These are phyloP conservation scores for Talaromyces thailandensis DNA, from an alignment of 495 filamentous ascomycete species.

Conservation along the genomic window DNA sequence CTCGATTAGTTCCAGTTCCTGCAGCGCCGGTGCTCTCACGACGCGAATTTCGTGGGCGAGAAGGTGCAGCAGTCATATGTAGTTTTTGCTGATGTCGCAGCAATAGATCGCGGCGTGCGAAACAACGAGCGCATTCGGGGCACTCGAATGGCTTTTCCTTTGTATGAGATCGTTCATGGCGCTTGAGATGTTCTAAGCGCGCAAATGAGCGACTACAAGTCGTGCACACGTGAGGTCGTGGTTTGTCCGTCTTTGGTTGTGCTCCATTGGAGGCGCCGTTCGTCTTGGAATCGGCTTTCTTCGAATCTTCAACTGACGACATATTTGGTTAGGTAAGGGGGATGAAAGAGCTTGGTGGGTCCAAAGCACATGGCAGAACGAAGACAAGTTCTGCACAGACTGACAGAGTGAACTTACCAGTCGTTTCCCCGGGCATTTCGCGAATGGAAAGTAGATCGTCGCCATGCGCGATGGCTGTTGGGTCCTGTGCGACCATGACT, in stretches of 20 bases:
- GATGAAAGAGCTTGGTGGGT: neutral
- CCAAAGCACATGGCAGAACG: neutral
- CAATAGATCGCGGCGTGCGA: slow-evolving; percentile 86
- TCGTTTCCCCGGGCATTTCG: slow-evolving; percentile 32
- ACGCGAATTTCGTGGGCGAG: slow-evolving; percentile 71
- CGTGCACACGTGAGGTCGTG: slow-evolving; percentile 85
- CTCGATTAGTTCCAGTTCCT: slow-evolving; percentile 56
- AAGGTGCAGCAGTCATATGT: slow-evolving; percentile 89
- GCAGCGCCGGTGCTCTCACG: slow-evolving; percentile 76
- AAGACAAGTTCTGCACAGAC: neutral
- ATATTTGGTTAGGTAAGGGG: slow-evolving; percentile 1
- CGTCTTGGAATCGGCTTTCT: slow-evolving; percentile 25
- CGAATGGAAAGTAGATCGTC: slow-evolving; percentile 39
- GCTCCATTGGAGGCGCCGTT: slow-evolving; percentile 42
- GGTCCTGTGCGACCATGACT: slow-evolving; percentile 29
- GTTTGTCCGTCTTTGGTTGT: slow-evolving; percentile 93
- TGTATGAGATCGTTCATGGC: slow-evolving; percentile 96
- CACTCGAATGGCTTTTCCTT: slow-evolving; percentile 99
- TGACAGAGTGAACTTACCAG: slow-evolving; percentile 27
- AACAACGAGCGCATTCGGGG: slow-evolving; percentile 89
- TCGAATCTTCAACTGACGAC: slow-evolving; percentile 22
- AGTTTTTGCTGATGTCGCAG: slow-evolving; percentile 97
- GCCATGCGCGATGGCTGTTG: slow-evolving; percentile 26
- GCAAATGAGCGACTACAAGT: slow-evolving; percentile 94
- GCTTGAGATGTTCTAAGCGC: slow-evolving; percentile 91